phyloP scores from a whole-genome alignment of 1,284 basidiomycete species.

The Athelia psychrophila region DNA sequence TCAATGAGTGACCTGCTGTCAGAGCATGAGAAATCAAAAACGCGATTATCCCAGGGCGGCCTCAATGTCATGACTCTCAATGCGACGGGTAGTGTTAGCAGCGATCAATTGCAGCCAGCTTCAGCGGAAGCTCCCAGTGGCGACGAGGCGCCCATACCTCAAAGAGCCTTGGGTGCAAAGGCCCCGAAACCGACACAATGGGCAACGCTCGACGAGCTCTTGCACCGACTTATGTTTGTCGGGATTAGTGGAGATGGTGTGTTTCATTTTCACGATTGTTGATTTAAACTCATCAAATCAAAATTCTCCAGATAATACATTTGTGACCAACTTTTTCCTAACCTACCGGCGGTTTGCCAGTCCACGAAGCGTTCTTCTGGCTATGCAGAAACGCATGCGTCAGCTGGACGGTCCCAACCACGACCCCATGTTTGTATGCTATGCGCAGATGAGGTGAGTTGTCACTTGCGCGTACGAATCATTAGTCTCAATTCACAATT shows the following conservation, averaged over 20 bases:
- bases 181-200: constrained; percentile 63
- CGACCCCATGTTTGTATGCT: constrained; percentile 80
- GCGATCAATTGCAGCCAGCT: neutral
- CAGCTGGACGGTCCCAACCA: constrained; percentile 67
- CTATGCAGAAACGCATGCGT: constrained; percentile 82
- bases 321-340: constrained; percentile 73
- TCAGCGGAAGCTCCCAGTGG: constrained; percentile 8
- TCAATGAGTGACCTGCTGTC: constrained; percentile 56
- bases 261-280: constrained; percentile 16
- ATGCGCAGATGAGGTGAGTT: constrained; percentile 75
- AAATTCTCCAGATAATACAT: constrained; percentile 69
- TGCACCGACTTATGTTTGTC: constrained; percentile 75
- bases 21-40: constrained; percentile 38
- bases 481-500: neutral
- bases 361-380: constrained; percentile 70
- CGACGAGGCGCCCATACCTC: constrained; percentile 20
- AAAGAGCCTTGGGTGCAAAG: constrained; percentile 30
- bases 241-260: constrained; percentile 76
- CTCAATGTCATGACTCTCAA: constrained; percentile 25
- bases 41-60: constrained; percentile 21
- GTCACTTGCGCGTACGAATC: neutral
- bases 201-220: constrained; percentile 68
- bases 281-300: constrained; percentile 11
- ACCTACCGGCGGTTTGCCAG: constrained; percentile 78
- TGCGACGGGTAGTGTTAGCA: constrained; percentile 9